These are phyloP conservation scores for Lolium multiflorum DNA, from an alignment of 176 grass and related monocot species.

Conservation along the genomic window DNA sequence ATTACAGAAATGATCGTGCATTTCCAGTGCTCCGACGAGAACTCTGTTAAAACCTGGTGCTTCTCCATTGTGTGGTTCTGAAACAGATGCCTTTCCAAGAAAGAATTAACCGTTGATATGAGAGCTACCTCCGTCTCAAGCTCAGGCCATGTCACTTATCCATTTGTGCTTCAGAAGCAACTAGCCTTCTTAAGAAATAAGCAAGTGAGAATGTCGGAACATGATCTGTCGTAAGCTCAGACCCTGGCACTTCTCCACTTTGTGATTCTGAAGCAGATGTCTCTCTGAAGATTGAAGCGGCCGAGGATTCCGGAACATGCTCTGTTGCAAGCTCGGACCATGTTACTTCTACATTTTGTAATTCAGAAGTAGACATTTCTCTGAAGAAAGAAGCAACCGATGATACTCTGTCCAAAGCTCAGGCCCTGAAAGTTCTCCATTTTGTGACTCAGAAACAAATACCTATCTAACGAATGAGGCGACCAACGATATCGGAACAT, in stretches of 20 bases:
- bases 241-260: slow-evolving; percentile 69
- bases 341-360: slow-evolving; percentile 61
- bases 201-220: slow-evolving; percentile 44
- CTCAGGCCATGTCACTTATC: slow-evolving; percentile 68
- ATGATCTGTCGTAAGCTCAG: slow-evolving; percentile 60
- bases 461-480: too few relatives aligned
- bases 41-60: slow-evolving; percentile 27
- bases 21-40: too few relatives aligned
- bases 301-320: slow-evolving; percentile 45
- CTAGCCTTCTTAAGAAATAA: background rate
- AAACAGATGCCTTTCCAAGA: slow-evolving; percentile 31
- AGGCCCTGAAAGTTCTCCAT: too few relatives aligned
- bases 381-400: slow-evolving; percentile 42
- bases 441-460: too few relatives aligned
- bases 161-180: slow-evolving; percentile 37
- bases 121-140: slow-evolving; percentile 65
- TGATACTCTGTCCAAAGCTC: too few relatives aligned
- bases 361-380: background rate
- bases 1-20: too few relatives aligned
- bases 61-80: slow-evolving; percentile 67
- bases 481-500: too few relatives aligned
- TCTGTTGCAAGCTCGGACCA: slow-evolving; percentile 81
- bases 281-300: background rate
- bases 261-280: slow-evolving; percentile 58
- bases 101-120: background rate